phyloP scores from a whole-genome alignment of 1,139 yeast species.

The Cylindricascospora bacillispora region DNA sequence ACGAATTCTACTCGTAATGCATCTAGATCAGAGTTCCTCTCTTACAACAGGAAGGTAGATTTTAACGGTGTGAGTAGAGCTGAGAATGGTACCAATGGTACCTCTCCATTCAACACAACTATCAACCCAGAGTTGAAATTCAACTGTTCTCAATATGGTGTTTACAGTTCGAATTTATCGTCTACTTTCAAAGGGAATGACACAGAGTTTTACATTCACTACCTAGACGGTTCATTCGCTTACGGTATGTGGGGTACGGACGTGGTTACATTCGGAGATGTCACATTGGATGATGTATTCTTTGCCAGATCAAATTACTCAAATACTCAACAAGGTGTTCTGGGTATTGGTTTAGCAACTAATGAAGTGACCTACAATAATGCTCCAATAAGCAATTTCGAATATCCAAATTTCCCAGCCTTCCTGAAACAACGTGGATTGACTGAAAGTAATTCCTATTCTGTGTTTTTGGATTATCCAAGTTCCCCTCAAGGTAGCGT shows the following conservation, averaged over 20 bases:
- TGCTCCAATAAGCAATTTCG: too few species aligned
- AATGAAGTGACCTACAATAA: neutral
- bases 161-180: conserved; percentile 1
- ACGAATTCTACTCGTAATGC: too few species aligned
- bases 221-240: conserved; percentile 1
- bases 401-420: conserved; percentile 31
- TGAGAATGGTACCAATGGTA: too few species aligned
- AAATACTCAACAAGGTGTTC: neutral
- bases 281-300: conserved; percentile 1
- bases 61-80: too few species aligned
- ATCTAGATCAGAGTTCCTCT: too few species aligned
- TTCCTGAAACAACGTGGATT: conserved; percentile 39
- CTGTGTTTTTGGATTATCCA: conserved; percentile 35
- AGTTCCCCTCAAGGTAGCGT: conserved; percentile 32
- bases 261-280: conserved; percentile 1
- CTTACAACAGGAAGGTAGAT: too few species aligned
- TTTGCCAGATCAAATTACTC: conserved; percentile 2
- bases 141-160: conserved; percentile 1
- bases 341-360: conserved; percentile 2
- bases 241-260: conserved; percentile 2
- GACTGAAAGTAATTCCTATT: conserved; percentile 41
- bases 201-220: neutral
- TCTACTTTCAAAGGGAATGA: conserved; percentile 1
- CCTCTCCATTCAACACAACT: neutral
- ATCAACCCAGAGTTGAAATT: neutral